Conservation (phyloP, 2,329 filamentous ascomycete species). For the Aspergillus ibericus region DNA sequence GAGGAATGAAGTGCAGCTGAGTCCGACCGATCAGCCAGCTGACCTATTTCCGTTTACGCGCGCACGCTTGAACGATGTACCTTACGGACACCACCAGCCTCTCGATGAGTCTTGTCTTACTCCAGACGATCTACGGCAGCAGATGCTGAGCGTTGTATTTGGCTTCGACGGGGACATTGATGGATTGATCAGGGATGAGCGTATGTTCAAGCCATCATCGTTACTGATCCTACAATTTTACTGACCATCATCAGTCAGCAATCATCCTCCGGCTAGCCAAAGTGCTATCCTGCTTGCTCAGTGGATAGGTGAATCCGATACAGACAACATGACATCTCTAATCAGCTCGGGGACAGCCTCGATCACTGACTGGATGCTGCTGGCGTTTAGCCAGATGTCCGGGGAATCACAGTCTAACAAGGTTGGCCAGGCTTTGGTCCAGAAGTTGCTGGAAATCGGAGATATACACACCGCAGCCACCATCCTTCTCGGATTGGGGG, state of each 20-base stretch:
- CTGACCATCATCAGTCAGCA: conserved; percentile 52
- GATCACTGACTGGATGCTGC: conserved; percentile 93
- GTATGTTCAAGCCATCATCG: conserved; percentile 39
- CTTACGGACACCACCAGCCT: conserved; percentile 69
- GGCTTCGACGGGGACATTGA: conserved; percentile 88
- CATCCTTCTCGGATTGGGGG: conserved; percentile 87
- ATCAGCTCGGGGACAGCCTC: conserved; percentile 79
- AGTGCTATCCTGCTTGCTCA: conserved; percentile 81
- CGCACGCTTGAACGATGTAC: conserved; percentile 76
- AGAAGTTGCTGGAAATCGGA: conserved; percentile 82
- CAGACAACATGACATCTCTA: conserved; percentile 77
- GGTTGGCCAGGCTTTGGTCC: conserved; percentile 85
- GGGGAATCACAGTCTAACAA: conserved; percentile 78
- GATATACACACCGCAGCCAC: conserved; percentile 91
- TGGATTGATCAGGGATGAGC: conserved; percentile 79
- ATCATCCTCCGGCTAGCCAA: conserved; percentile 71
- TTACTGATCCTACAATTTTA: not conserved
- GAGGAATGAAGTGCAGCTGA: conserved; percentile 76
- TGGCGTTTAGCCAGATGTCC: conserved; percentile 87
- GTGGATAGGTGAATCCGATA: conserved; percentile 85
- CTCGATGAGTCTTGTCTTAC: conserved; percentile 62
- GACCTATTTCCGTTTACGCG: conserved; percentile 88
- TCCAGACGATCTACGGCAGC: conserved; percentile 74
- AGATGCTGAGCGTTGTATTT: conserved; percentile 93
- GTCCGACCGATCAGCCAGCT: conserved; percentile 70